Conservation (phyloP, 2,329 filamentous ascomycete genomes). For the Trichoderma semiorbis region DNA sequence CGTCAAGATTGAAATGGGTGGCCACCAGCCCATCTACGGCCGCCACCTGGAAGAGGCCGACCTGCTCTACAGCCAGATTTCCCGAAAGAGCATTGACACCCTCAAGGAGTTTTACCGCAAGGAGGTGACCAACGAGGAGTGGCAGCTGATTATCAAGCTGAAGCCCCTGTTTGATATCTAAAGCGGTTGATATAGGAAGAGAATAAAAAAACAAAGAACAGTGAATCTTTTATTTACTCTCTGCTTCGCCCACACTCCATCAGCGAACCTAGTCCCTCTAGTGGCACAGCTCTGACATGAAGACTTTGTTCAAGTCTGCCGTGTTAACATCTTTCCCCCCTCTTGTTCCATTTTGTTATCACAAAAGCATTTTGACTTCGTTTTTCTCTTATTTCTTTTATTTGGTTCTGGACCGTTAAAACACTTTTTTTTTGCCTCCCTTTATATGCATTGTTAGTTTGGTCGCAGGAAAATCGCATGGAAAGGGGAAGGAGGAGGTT, state of each 20-base stretch:
- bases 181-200: conserved; percentile 21
- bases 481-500: not conserved
- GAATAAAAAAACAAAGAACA: not conserved
- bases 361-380: not conserved
- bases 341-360: not conserved
- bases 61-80: conserved; percentile 81
- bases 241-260: not conserved
- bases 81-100: conserved; percentile 83
- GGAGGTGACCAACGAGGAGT: conserved; percentile 89
- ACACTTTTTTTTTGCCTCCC: not conserved
- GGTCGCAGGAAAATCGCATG: not conserved
- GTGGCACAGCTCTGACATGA: not conserved
- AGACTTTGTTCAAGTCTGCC: not conserved
- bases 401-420: not conserved
- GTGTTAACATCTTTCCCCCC: not conserved
- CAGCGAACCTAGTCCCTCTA: not conserved
- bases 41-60: conserved; percentile 93
- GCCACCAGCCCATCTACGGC: conserved; percentile 89
- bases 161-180: conserved; percentile 88
- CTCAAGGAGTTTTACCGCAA: conserved; percentile 93
- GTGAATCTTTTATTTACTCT: not conserved
- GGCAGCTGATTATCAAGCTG: conserved; percentile 89
- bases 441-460: not conserved
- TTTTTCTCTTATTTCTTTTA: not conserved
- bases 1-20: conserved; percentile 92